Evolutionary conservation across 2,329 filamentous ascomycete species (phyloP).

Genomic region (Zasmidium citrigriseum): DNA sequence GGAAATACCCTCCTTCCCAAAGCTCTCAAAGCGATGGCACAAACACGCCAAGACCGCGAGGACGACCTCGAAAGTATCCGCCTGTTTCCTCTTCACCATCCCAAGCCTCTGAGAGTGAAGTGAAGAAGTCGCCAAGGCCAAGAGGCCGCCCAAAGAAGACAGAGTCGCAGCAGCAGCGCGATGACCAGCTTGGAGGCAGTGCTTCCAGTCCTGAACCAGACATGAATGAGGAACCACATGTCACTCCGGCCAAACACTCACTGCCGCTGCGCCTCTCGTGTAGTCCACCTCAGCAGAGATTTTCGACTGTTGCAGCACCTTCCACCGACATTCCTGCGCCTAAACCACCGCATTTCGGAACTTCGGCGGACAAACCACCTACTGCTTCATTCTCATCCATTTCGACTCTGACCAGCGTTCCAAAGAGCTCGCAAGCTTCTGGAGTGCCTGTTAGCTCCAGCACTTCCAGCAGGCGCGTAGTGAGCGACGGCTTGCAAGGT

Average conservation of each 20-base stretch:
- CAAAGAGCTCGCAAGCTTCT: slow-evolving; percentile 27
- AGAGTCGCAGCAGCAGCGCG: slow-evolving; percentile 8
- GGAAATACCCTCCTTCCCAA: background rate
- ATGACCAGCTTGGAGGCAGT: slow-evolving; percentile 8
- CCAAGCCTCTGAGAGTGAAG: background rate
- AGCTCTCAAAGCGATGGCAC: slow-evolving; percentile 1
- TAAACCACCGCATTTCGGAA: background rate
- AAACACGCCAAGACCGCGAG: slow-evolving; percentile 1
- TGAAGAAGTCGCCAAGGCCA: background rate
- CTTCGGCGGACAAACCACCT: slow-evolving; percentile 2
- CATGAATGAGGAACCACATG: slow-evolving; percentile 11
- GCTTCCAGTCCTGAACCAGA: background rate
- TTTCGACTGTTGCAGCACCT: too few species aligned
- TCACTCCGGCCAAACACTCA: slow-evolving; percentile 19
- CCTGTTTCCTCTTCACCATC: background rate
- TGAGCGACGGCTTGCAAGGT: slow-evolving; percentile 52
- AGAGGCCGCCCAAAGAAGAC: slow-evolving; percentile 3
- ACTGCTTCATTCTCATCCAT: slow-evolving; percentile 27
- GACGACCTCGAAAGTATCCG: background rate
- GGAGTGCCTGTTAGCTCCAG: slow-evolving; percentile 11
- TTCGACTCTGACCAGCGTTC: slow-evolving; percentile 34
- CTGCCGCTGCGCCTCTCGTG: slow-evolving; percentile 5
- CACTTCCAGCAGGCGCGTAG: slow-evolving; percentile 51
- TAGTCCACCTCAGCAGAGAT: background rate
- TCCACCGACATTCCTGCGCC: slow-evolving; percentile 4